A percentile compares a stretch with the other conserved stretches of the same genome.
Evolutionary conservation across 225 moss, liverwort and hornwort species (phyloP).

Genomic region (Marchantia polymorpha): DNA sequence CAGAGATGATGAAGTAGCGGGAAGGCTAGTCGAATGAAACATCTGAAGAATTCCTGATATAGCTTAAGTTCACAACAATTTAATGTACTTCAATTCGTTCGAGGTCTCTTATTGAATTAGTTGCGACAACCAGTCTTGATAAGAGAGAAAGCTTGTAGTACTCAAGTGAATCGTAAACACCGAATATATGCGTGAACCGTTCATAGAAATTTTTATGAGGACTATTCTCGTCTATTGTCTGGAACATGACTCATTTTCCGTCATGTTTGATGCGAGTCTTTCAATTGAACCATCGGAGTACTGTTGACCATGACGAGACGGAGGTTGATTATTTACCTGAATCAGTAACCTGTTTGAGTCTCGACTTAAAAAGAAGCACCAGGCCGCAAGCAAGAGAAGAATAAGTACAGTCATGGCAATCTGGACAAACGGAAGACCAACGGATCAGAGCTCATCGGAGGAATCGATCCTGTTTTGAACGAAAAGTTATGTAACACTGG

Average conservation of each 20-base stretch:
- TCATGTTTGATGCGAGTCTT: neutral
- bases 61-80: no score
- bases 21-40: no score
- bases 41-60: no score
- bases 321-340: constrained; percentile 44
- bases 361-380: constrained; percentile 86
- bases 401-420: constrained; percentile 62
- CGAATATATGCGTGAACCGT: neutral
- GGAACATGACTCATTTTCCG: neutral
- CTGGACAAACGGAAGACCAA: constrained; percentile 45
- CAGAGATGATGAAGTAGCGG: no score
- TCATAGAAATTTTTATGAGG: neutral
- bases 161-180: neutral
- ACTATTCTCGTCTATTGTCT: neutral
- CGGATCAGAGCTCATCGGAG: no score
- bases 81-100: no score
- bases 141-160: no score
- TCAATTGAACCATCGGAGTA: neutral
- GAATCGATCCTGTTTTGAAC: neutral
- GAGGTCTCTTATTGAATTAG: no score
- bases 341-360: constrained; percentile 86
- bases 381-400: constrained; percentile 68
- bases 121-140: no score
- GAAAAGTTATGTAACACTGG: neutral
- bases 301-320: neutral